Conservation (phyloP, 176 grass and related monocot genomes). For the Raddia distichophylla region DNA sequence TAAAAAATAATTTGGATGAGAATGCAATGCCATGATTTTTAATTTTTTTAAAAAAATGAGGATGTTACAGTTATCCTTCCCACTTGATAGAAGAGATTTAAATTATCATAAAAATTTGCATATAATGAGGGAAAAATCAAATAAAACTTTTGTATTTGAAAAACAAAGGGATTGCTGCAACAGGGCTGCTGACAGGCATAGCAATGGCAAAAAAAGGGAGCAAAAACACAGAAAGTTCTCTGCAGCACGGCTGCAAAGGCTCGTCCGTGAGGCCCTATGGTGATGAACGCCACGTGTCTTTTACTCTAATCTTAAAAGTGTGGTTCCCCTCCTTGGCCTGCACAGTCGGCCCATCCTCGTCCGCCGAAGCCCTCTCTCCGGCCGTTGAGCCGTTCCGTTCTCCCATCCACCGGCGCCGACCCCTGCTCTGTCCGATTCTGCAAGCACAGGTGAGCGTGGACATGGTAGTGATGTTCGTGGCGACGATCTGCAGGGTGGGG, state of each 20-base stretch:
- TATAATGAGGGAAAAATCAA: not conserved
- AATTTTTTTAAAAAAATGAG: too few relatives aligned
- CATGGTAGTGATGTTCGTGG: conserved; percentile 70
- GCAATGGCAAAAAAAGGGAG: not conserved
- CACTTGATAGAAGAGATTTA: not conserved
- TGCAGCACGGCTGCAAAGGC: too few relatives aligned
- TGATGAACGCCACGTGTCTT: too few relatives aligned
- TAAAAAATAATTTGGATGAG: too few relatives aligned
- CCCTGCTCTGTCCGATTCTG: conserved; percentile 72
- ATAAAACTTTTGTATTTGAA: not conserved
- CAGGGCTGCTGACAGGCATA: not conserved
- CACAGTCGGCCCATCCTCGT: too few relatives aligned
- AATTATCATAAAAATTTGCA: not conserved
- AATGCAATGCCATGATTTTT: too few relatives aligned
- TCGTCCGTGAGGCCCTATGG: too few relatives aligned
- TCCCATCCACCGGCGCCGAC: conserved; percentile 62
- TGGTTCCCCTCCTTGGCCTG: too few relatives aligned
- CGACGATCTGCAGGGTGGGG: conserved; percentile 70
- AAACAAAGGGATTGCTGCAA: not conserved
- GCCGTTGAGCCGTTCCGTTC: too few relatives aligned
- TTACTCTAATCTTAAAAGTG: too few relatives aligned
- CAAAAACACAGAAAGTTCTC: not conserved
- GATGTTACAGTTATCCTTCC: not conserved
- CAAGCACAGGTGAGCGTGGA: conserved; percentile 71
- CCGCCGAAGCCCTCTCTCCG: too few relatives aligned